These are phyloP conservation scores for Kwoniella mangroviensis DNA, from an alignment of 768 basidiomycete species.

Conservation along the genomic window DNA sequence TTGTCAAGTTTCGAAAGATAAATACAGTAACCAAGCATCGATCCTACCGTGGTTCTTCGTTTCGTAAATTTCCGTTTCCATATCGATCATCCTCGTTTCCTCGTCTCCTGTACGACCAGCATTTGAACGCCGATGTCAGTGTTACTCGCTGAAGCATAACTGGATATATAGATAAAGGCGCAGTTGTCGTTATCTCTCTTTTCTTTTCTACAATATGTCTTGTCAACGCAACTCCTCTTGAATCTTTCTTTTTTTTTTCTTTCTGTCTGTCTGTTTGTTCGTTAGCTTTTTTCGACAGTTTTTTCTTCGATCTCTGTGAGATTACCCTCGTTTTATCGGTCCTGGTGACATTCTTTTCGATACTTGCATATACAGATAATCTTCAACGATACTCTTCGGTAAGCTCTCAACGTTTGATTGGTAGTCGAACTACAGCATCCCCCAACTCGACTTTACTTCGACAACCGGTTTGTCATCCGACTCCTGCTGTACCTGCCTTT, in stretches of 20 bases:
- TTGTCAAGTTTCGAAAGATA: background rate
- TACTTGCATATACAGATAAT: background rate
- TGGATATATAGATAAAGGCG: background rate
- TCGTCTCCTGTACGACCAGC: background rate
- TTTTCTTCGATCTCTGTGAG: background rate
- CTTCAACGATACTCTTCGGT: too few relatives aligned
- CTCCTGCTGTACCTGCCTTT: too few relatives aligned
- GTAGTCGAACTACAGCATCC: too few relatives aligned
- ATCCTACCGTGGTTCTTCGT: background rate
- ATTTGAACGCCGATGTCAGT: background rate
- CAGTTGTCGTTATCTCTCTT: background rate
- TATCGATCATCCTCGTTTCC: background rate
- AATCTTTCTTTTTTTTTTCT: background rate
- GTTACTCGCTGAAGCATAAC: background rate
- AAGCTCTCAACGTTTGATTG: too few relatives aligned
- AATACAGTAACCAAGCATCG: background rate
- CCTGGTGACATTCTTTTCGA: background rate
- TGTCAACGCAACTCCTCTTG: background rate
- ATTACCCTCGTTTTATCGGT: background rate
- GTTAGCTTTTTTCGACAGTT: background rate
- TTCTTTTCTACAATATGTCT: background rate
- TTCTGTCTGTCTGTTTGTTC: background rate
- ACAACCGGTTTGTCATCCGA: constrained; percentile 20
- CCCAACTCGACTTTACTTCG: background rate
- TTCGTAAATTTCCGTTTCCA: background rate